phyloP scores from a whole-genome alignment of 179 eudicot genomes.

The Beta corolliflora region DNA sequence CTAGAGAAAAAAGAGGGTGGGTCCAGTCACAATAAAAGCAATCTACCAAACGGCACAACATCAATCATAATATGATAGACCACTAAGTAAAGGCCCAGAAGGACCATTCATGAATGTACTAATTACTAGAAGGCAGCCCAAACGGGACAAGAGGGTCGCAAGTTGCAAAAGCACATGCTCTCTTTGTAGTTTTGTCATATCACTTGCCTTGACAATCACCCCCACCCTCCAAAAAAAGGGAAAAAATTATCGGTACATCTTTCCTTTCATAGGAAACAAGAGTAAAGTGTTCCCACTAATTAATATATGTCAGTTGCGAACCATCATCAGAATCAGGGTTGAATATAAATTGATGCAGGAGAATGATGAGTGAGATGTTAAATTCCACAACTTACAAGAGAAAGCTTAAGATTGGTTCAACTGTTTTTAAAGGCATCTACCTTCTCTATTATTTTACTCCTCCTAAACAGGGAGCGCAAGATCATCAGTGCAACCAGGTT shows the following conservation, averaged over 20 bases:
- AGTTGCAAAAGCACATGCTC: slow-evolving; percentile 33
- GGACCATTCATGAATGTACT: slow-evolving; percentile 16
- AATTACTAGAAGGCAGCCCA: slow-evolving; percentile 18
- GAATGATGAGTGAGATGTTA: neutral
- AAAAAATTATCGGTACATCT: neutral
- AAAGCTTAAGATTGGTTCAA: neutral
- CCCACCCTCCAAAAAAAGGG: neutral
- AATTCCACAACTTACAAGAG: neutral
- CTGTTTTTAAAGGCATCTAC: neutral
- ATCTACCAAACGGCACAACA: slow-evolving; percentile 37
- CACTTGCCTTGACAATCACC: neutral
- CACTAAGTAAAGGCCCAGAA: slow-evolving; percentile 2
- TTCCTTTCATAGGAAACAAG: neutral
- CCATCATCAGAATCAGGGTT: neutral
- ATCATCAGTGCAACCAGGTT: neutral
- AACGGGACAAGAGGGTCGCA: slow-evolving; percentile 16
- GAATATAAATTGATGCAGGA: neutral
- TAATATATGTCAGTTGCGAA: neutral
- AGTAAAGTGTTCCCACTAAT: neutral
- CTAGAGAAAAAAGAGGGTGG: slow-evolving; percentile 7
- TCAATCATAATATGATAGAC: slow-evolving; percentile 18
- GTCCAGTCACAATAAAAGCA: slow-evolving; percentile 31
- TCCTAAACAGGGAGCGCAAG: neutral
- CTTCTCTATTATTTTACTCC: neutral
- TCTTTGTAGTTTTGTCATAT: slow-evolving; percentile 10